These are phyloP conservation scores for Citrus sinensis DNA, from an alignment of 345 rosid species.

Conservation along the genomic window DNA sequence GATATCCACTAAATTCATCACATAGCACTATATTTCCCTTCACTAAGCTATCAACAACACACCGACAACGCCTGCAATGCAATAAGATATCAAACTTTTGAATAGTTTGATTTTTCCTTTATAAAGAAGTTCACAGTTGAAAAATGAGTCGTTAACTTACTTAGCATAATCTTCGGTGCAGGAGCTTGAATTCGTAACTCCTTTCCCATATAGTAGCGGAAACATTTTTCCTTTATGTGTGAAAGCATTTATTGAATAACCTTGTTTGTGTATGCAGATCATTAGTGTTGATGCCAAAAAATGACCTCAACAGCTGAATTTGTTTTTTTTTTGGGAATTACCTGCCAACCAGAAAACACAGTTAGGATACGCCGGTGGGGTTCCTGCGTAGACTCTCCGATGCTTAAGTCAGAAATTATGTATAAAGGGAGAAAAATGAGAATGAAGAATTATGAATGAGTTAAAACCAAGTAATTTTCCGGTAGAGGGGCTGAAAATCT, in stretches of 20 bases:
- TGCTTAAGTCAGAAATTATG: too few relatives aligned
- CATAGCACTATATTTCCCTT: slow-evolving; percentile 42
- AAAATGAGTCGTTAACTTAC: slow-evolving; percentile 13
- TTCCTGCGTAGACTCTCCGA: too few relatives aligned
- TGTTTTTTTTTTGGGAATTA: too few relatives aligned
- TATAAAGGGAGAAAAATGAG: too few relatives aligned
- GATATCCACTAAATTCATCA: background rate
- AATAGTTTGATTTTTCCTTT: background rate
- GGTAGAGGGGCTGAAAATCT: too few relatives aligned
- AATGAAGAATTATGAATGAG: too few relatives aligned
- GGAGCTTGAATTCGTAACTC: background rate
- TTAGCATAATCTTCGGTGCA: slow-evolving; percentile 7
- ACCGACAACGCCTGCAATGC: slow-evolving; percentile 26
- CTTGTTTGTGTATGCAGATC: slow-evolving; percentile 19
- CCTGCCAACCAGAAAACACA: too few relatives aligned
- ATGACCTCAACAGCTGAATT: too few relatives aligned
- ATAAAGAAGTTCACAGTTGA: background rate
- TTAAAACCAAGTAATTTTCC: too few relatives aligned
- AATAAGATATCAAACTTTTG: background rate
- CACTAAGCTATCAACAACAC: slow-evolving; percentile 26
- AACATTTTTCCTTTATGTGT: slow-evolving; percentile 16
- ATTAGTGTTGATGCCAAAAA: background rate
- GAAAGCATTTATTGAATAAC: slow-evolving; percentile 31
- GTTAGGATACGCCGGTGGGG: too few relatives aligned
- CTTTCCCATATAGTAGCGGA: slow-evolving; percentile 28